Conservation (phyloP, 2,329 filamentous ascomycete species). For the Aspergillus novoparasiticus region DNA sequence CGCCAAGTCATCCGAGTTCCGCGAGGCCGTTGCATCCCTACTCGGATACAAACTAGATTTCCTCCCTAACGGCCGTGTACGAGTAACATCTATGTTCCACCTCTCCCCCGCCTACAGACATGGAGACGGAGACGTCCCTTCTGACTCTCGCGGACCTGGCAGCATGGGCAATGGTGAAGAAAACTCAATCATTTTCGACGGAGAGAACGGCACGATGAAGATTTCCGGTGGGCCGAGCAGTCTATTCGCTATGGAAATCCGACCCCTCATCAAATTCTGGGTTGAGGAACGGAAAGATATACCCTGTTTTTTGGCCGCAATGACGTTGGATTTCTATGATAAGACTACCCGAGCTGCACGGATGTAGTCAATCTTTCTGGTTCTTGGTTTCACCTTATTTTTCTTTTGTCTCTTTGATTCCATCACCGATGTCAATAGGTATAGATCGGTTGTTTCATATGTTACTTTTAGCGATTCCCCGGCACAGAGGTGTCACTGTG, state of each 20-base stretch:
- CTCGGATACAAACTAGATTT: slow-evolving; percentile 95
- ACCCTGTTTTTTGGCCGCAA: slow-evolving; percentile 85
- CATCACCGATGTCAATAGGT: neutral
- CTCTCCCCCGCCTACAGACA: slow-evolving; percentile 58
- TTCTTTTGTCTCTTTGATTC: slow-evolving; percentile 11
- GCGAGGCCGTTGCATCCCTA: slow-evolving; percentile 88
- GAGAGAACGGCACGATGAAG: slow-evolving; percentile 96
- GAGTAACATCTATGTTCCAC: slow-evolving; percentile 83
- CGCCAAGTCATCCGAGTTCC: slow-evolving; percentile 89
- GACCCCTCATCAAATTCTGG: slow-evolving; percentile 90
- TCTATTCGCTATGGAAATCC: slow-evolving; percentile 81
- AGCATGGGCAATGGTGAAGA: slow-evolving; percentile 52
- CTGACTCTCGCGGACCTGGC: slow-evolving; percentile 54
- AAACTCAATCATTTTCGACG: slow-evolving; percentile 77
- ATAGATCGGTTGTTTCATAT: neutral
- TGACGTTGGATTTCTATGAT: slow-evolving; percentile 93
- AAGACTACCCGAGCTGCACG: slow-evolving; percentile 47
- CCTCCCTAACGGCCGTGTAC: slow-evolving; percentile 94
- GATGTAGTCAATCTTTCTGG: slow-evolving; percentile 25
- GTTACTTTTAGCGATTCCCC: slow-evolving; percentile 29
- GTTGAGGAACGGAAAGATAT: slow-evolving; percentile 92
- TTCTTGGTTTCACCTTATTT: slow-evolving; percentile 4
- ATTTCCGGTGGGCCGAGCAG: slow-evolving; percentile 87
- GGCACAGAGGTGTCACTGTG: slow-evolving; percentile 25
- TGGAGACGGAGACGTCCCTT: slow-evolving; percentile 56